These are phyloP conservation scores for Colletotrichum cordylinicola DNA, from an alignment of 2,329 filamentous ascomycete species.

Conservation along the genomic window DNA sequence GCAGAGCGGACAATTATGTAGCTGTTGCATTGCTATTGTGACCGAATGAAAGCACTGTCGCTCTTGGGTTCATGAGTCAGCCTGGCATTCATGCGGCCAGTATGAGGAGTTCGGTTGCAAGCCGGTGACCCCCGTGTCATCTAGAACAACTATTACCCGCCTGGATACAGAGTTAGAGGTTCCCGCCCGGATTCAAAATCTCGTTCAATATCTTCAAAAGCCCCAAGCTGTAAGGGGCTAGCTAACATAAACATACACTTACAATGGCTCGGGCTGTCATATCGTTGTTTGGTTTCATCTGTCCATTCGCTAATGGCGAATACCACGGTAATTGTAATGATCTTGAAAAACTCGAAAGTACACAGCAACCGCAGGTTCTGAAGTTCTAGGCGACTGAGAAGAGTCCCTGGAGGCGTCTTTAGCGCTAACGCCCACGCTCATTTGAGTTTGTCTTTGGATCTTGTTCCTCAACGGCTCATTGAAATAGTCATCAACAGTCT, in stretches of 20 bases:
- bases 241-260: no score
- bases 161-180: rapidly evolving
- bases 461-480: not conserved
- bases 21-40: rapidly evolving
- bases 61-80: rapidly evolving
- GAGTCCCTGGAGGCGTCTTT: rapidly evolving
- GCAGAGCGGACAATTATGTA: rapidly evolving
- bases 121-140: not conserved
- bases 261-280: not conserved
- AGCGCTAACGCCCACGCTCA: not conserved
- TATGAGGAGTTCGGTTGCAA: not conserved
- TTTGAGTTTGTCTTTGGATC: not conserved
- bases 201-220: not conserved
- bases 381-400: not conserved
- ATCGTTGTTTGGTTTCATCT: rapidly evolving
- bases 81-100: rapidly evolving
- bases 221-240: no score
- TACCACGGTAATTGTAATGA: rapidly evolving
- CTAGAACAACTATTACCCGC: no score
- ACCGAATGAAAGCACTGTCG: rapidly evolving
- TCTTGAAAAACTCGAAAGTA: rapidly evolving
- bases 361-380: not conserved
- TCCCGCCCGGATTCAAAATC: no score
- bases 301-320: not conserved
- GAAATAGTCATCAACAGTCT: no score